Evolutionary conservation across 2,329 filamentous ascomycete species (phyloP), one percentile per base, ranked within the genome.

Genomic region (Pseudogymnoascus sp.): DNA sequence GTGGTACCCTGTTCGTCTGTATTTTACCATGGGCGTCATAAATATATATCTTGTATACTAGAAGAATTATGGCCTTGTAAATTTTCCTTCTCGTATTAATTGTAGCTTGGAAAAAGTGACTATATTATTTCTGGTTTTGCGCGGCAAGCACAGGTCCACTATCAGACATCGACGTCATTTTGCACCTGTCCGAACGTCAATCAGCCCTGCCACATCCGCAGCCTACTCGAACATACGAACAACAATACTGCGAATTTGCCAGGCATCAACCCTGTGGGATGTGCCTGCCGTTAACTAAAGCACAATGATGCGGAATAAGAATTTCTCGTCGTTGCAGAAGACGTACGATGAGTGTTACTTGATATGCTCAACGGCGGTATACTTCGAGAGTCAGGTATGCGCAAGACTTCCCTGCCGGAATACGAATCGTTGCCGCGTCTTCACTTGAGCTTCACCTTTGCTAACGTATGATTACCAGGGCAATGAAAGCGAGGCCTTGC

Each of bases 261-360:
- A 33, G 28, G 25, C 47, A 33, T 33, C 47, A 53, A 53, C 47
- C 47, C 47, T 53, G 9, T 53, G 47, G 28, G 47, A 53, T 53
- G 47, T 53, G 47, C 15, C 28, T 28, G 47, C 47, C 35, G 47
- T 53, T 53, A 53, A 53, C 47, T 35, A 15, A 53, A n/a, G 12
- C 62, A 69, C 58, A 64, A 72, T 72, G 71, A 75, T 81, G 76
- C 78, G 80, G 71, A 77, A 78, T 73, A 85, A 85, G 71, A 78
- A 80, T 64, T 81, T 86, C 71, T 85, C 88, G 75, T 85, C 86
- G 64, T 85, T 97, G 74, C 93, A 97, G 77, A 97, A 96, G 82
- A 96, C 91, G 61, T 97, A 97, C 77, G 93, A 97, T 77, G 91
- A 97, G 75, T 92, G 89, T 75, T 97, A 96, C 76, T 77, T 97